phyloP scores from a whole-genome alignment of 345 rosid genomes.

The Combretum micranthum region DNA sequence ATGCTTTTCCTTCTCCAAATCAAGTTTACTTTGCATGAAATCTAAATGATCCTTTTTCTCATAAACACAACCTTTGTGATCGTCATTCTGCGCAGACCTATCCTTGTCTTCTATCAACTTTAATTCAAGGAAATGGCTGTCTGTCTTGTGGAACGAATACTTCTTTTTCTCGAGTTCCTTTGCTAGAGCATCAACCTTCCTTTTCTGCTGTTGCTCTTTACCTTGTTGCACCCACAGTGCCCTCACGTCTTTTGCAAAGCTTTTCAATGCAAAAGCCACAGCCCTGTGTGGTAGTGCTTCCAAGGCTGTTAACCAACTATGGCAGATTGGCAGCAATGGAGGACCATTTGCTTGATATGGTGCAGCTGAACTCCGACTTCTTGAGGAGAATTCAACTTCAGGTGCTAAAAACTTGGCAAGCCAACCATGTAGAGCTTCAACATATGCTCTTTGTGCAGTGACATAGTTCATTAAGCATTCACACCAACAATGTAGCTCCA shows the following conservation, averaged over 20 bases:
- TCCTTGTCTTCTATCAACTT: constrained; percentile 25
- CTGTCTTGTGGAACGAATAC: constrained; percentile 33
- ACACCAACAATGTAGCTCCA: constrained; percentile 59
- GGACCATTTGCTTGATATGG: constrained; percentile 43
- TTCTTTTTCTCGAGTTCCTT: constrained; percentile 53
- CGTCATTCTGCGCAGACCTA: constrained; percentile 22
- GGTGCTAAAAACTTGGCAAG: constrained; percentile 57
- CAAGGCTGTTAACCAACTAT: constrained; percentile 41
- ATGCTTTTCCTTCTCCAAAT: constrained; percentile 48
- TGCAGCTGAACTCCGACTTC: constrained; percentile 30
- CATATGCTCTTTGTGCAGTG: constrained; percentile 50
- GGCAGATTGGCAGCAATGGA: constrained; percentile 41
- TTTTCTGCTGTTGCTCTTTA: constrained; percentile 54
- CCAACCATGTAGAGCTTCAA: constrained; percentile 54
- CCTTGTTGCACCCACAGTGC: constrained; percentile 63
- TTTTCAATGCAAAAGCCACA: constrained; percentile 38
- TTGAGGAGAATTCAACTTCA: constrained; percentile 49
- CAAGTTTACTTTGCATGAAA: constrained; percentile 37
- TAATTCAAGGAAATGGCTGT: constrained; percentile 38
- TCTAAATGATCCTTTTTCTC: constrained; percentile 49
- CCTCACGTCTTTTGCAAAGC: constrained; percentile 52
- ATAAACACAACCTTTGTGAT: constrained; percentile 13
- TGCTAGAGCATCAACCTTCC: constrained; percentile 53
- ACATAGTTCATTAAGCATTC: constrained; percentile 42
- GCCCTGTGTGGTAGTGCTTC: constrained; percentile 44